Evolutionary conservation across 805 yeast genomes (phyloP).

Genomic region (Tetrapisispora iriomotensis): DNA sequence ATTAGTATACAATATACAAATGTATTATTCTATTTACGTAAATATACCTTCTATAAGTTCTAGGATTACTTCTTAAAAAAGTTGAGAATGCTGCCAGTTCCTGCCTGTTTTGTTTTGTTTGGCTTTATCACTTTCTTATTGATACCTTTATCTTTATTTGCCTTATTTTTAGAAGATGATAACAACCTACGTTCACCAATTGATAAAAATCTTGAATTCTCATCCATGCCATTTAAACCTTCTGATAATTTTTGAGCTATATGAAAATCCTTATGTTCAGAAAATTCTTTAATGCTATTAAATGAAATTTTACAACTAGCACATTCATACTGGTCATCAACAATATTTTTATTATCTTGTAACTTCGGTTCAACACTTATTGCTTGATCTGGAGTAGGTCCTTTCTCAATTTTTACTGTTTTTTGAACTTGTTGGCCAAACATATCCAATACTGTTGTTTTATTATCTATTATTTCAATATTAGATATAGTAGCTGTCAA

Average conservation of each 20-base stretch:
- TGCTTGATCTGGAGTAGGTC: background rate
- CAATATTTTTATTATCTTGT: background rate
- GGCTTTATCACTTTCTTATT: background rate
- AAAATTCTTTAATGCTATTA: conserved; percentile 9
- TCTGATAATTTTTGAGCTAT: conserved; percentile 41
- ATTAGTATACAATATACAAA: no score
- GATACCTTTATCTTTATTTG: background rate
- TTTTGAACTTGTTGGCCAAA: conserved; percentile 14
- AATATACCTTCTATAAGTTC: background rate
- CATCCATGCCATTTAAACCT: conserved; percentile 30
- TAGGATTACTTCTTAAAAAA: background rate
- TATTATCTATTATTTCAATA: conserved; percentile 37
- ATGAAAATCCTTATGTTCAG: conserved; percentile 49
- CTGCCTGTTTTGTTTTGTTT: background rate
- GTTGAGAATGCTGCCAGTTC: background rate
- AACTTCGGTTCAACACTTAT: background rate
- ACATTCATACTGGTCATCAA: background rate
- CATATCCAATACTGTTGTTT: conserved; percentile 26
- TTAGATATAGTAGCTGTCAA: conserved; percentile 45
- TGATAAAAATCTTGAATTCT: conserved; percentile 17
- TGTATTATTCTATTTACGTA: background rate
- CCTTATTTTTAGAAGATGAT: conserved; percentile 6
- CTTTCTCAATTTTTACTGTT: background rate
- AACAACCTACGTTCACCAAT: conserved; percentile 24
- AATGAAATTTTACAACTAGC: conserved; percentile 13